Evolutionary conservation across 805 yeast species (phyloP).

Genomic region (Schwanniomyces polymorphus): DNA sequence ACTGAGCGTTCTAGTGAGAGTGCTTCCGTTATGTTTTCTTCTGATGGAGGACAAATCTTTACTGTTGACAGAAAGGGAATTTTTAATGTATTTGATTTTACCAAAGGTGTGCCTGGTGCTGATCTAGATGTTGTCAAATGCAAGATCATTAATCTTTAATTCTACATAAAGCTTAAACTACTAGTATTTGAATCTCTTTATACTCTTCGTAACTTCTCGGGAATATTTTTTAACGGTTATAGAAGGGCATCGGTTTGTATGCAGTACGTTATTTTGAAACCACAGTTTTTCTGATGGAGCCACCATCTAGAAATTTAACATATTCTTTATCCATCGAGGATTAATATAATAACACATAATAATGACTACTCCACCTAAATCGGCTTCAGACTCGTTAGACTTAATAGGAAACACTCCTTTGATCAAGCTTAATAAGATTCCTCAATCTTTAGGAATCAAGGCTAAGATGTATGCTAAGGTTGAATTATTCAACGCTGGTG

Average conservation of each 20-base stretch:
- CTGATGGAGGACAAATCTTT: conserved; percentile 78
- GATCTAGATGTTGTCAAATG: conserved; percentile 66
- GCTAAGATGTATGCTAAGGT: conserved; percentile 73
- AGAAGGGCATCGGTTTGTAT: background rate
- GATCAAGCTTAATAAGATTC: conserved; percentile 71
- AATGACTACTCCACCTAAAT: conserved; percentile 2
- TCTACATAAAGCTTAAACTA: background rate
- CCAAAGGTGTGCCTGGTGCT: conserved; percentile 76
- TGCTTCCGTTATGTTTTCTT: conserved; percentile 75
- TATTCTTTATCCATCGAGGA: background rate
- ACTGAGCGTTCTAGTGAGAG: conserved; percentile 72
- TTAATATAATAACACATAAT: background rate
- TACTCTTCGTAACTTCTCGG: too few species aligned
- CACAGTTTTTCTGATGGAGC: background rate
- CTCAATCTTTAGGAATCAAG: conserved; percentile 72
- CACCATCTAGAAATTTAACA: background rate
- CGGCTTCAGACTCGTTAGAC: conserved; percentile 60
- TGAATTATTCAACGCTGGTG: conserved; percentile 86
- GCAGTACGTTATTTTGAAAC: background rate
- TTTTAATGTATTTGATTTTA: conserved; percentile 79
- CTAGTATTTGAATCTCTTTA: too few species aligned
- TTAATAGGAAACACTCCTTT: conserved; percentile 86
- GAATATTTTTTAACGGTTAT: background rate
- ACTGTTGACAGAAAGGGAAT: conserved; percentile 81
- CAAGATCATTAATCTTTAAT: conserved; percentile 46